Evolutionary conservation across 2,329 filamentous ascomycete genomes (phyloP).

Genomic region (Cercospora brassicicola): DNA sequence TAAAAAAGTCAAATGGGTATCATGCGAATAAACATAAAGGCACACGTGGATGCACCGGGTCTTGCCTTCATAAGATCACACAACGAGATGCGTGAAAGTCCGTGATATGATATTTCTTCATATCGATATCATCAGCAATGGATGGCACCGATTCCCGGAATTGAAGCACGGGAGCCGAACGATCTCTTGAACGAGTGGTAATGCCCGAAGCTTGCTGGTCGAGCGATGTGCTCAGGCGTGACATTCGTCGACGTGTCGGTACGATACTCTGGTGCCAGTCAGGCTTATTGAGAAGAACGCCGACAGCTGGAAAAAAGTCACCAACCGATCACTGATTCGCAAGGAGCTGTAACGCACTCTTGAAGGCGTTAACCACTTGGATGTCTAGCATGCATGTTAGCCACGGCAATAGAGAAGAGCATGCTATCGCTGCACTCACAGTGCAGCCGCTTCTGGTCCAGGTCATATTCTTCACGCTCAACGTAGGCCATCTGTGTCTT

Average conservation of each 20-base stretch:
- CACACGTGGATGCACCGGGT: background rate
- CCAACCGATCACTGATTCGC: slow-evolving; percentile 23
- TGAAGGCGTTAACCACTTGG: slow-evolving; percentile 50
- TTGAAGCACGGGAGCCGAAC: background rate
- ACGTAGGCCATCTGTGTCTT: slow-evolving; percentile 78
- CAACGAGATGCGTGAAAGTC: slow-evolving; percentile 26
- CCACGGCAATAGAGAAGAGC: slow-evolving; percentile 21
- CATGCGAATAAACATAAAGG: slow-evolving; percentile 8
- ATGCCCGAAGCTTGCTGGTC: background rate
- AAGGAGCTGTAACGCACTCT: slow-evolving; percentile 52
- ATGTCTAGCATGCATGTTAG: slow-evolving; percentile 42
- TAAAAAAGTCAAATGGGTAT: slow-evolving; percentile 13
- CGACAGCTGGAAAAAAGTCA: slow-evolving; percentile 29
- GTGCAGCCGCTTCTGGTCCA: slow-evolving; percentile 75
- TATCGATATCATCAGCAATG: slow-evolving; percentile 7
- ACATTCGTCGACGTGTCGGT: slow-evolving; percentile 9
- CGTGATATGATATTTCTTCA: slow-evolving; percentile 9
- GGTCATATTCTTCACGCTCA: slow-evolving; percentile 67
- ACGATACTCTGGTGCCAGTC: slow-evolving; percentile 22
- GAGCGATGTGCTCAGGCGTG: background rate
- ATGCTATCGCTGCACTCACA: slow-evolving; percentile 57
- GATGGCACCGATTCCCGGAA: slow-evolving; percentile 2
- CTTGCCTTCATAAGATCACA: slow-evolving; percentile 33
- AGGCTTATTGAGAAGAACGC: slow-evolving; percentile 25
- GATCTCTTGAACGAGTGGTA: background rate